These are phyloP conservation scores for Sphaerosporella brunnea DNA, from an alignment of 495 filamentous ascomycete species.

Conservation along the genomic window DNA sequence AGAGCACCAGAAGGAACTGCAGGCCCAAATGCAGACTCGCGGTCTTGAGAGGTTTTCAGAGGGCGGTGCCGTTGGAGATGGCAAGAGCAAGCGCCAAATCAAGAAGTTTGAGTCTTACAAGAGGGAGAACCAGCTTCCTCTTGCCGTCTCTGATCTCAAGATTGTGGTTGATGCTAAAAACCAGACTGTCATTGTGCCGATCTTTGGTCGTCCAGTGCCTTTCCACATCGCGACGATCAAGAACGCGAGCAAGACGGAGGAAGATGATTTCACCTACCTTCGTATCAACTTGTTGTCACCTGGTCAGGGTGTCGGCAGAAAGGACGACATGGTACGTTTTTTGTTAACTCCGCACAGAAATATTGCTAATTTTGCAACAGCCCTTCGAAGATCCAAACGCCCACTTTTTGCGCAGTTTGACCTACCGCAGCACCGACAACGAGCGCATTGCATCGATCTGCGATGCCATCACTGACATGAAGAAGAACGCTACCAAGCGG, in stretches of 20 bases:
- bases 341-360: too few relatives aligned
- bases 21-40: constrained; percentile 70
- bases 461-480: constrained; percentile 78
- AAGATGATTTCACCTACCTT: constrained; percentile 82
- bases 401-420: constrained; percentile 88
- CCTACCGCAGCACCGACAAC: constrained; percentile 76
- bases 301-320: constrained; percentile 90
- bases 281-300: constrained; percentile 95
- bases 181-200: constrained; percentile 74
- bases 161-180: constrained; percentile 84
- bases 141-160: constrained; percentile 60
- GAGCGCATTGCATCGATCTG: constrained; percentile 76
- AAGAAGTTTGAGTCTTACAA: constrained; percentile 99
- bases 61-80: constrained; percentile 50
- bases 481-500: constrained; percentile 70
- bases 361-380: constrained; percentile 33
- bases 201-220: constrained; percentile 93
- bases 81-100: constrained; percentile 93
- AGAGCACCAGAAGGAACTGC: constrained; percentile 85
- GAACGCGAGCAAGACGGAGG: constrained; percentile 86
- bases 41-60: constrained; percentile 66
- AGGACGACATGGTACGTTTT: constrained; percentile 49
- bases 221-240: constrained; percentile 99
- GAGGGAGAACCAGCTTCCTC: constrained; percentile 83
- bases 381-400: constrained; percentile 93